Evolutionary conservation across 345 rosid species (phyloP), one percentile per base, ranked within the genome.

Genomic region (Tarenaya hassleriana): DNA sequence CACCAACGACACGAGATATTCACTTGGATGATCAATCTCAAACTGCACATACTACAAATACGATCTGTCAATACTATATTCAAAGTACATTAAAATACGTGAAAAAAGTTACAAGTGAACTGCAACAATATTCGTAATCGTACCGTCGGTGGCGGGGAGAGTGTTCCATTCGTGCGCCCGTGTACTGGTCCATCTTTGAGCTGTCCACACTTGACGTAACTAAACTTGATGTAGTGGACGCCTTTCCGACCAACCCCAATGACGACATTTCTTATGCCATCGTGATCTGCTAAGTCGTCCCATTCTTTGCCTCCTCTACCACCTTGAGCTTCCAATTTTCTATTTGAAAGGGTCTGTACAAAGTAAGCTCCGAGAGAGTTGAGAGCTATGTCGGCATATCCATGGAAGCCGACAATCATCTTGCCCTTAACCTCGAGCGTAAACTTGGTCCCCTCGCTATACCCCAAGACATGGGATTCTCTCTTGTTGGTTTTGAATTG

Each of bases 401-500:
- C 55, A 50, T 29, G 39, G 9, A 50, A 50, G n/a, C 41, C 55
- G 11, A 59, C n/a, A 55, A 60, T 60, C 40, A 47, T 47, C 52
- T 44, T 44, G 42, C 34, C 51, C 21, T 35, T 18, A 44, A 50
- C 63, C 37, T 64, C 34, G 7, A 56, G 63, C 35, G 69, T 51
- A 21, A 56, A 64, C 0, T 12, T 15, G 35, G 63, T 44, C 16
- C 63, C 64, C 2, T 46, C 57, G 1, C 16, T 40, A 34, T 41
- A 53, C 14, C 71, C 62, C 9, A 55, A 27, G 5, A 48, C 9
- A 21, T 42, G 57, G 60, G 66, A 53, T 40, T 38, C 41, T 34
- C 55, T 60, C 43, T 47, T 41, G 47, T 67, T 67, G 29, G 66
- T 47, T 43, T 1, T 21, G 47, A 55, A 54, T 41, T 47, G 21